Evolutionary conservation across 2,329 filamentous ascomycete genomes (phyloP).

Genomic region (Emmonsiellopsis sp.): DNA sequence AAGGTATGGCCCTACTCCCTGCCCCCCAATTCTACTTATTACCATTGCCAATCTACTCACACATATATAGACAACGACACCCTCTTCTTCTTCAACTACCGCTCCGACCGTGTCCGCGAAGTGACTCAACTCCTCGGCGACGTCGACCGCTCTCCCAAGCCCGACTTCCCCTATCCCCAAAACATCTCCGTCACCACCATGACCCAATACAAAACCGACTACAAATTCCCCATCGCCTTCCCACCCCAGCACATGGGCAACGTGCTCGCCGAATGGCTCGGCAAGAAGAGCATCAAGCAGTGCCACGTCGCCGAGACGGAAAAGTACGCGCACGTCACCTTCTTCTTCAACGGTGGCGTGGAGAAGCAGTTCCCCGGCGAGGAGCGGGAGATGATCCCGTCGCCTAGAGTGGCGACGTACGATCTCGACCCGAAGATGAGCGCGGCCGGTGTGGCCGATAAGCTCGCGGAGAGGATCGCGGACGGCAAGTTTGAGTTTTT

Average conservation of each 20-base stretch:
- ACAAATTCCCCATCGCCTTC: slow-evolving; percentile 85
- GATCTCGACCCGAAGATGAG: slow-evolving; percentile 95
- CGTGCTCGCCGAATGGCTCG: slow-evolving; percentile 93
- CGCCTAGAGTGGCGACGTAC: slow-evolving; percentile 92
- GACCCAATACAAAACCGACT: slow-evolving; percentile 97
- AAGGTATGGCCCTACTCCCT: slow-evolving; percentile 46
- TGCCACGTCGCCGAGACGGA: slow-evolving; percentile 97
- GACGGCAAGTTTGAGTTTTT: slow-evolving; percentile 88
- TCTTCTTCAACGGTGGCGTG: slow-evolving; percentile 99
- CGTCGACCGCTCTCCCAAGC: slow-evolving; percentile 79
- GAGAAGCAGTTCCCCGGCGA: slow-evolving; percentile 94
- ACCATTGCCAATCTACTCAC: slow-evolving; percentile 12
- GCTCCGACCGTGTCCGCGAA: slow-evolving; percentile 92
- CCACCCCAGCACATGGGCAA: slow-evolving; percentile 93
- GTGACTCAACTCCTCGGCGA: slow-evolving; percentile 89
- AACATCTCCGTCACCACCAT: slow-evolving; percentile 84
- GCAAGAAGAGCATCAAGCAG: slow-evolving; percentile 81
- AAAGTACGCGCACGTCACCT: slow-evolving; percentile 98
- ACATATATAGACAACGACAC: slow-evolving; percentile 65
- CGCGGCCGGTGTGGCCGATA: slow-evolving; percentile 77
- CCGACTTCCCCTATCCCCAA: slow-evolving; percentile 90
- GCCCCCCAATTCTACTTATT: not conserved
- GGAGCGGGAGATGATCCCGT: slow-evolving; percentile 85
- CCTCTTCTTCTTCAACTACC: slow-evolving; percentile 99
- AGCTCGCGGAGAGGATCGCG: slow-evolving; percentile 75